Percentiles rank a stretch among this genome's conserved stretches.
phyloP scores from a whole-genome alignment of 129 eudicot species.

The Tagetes erecta region DNA sequence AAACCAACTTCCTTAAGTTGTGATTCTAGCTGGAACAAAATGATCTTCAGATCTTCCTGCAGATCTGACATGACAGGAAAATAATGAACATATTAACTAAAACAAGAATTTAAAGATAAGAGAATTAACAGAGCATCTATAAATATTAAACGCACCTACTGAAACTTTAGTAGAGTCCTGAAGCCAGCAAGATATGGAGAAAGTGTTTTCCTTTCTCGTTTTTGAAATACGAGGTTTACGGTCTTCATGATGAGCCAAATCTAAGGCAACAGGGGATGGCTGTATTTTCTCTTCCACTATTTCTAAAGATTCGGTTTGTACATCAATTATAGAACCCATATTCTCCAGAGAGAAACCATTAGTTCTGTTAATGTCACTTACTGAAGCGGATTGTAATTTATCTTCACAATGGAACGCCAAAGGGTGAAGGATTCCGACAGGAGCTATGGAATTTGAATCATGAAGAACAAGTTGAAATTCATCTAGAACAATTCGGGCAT shows the following conservation, averaged over 20 bases:
- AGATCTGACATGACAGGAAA: constrained; percentile 48
- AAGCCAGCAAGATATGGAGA: constrained; percentile 82
- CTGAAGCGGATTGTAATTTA: constrained; percentile 35
- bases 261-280: constrained; percentile 17
- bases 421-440: constrained; percentile 97
- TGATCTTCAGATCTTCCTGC: constrained; percentile 57
- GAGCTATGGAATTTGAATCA: constrained; percentile 84
- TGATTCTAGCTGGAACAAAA: constrained; percentile 57
- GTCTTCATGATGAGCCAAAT: constrained; percentile 28
- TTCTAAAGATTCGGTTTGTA: constrained; percentile 52
- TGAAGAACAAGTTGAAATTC: constrained; percentile 77
- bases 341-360: constrained; percentile 44
- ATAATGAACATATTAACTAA: neutral
- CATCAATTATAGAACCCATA: constrained; percentile 60
- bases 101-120: neutral
- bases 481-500: constrained; percentile 91
- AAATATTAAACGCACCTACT: constrained; percentile 43
- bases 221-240: constrained; percentile 45
- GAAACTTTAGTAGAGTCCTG: constrained; percentile 42
- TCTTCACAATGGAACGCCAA: constrained; percentile 72
- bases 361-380: constrained; percentile 33
- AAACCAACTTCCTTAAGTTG: constrained; percentile 48
- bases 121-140: neutral
- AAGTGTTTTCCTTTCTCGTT: constrained; percentile 42
- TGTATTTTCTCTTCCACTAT: constrained; percentile 28